Evolutionary conservation across 1,139 yeast genomes (phyloP).

Genomic region (Scheffersomyces cryptocercus): DNA sequence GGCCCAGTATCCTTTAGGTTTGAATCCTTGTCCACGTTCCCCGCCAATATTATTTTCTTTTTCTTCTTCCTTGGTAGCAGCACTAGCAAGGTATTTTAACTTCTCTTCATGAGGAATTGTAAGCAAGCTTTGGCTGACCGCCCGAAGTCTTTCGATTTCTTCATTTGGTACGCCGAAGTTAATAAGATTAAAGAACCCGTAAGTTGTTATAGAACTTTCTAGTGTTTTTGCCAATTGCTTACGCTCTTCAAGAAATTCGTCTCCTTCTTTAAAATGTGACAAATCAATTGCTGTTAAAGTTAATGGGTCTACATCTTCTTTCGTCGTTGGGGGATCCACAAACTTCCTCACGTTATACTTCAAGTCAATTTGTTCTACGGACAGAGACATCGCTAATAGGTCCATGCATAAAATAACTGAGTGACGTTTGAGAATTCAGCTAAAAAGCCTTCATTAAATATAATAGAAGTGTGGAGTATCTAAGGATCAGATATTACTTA

Average conservation of each 20-base stretch:
- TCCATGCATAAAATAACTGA: too few relatives aligned
- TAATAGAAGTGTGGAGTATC: too few relatives aligned
- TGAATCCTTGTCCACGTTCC: slow-evolving; percentile 46
- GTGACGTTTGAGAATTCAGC: too few relatives aligned
- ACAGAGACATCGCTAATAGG: too few relatives aligned
- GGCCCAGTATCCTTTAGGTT: slow-evolving; percentile 46
- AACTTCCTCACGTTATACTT: slow-evolving; percentile 33
- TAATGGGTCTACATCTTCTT: slow-evolving; percentile 4
- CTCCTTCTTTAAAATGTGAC: slow-evolving; percentile 7
- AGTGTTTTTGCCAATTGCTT: slow-evolving; percentile 28
- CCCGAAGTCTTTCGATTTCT: slow-evolving; percentile 27
- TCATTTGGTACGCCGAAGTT: slow-evolving; percentile 34
- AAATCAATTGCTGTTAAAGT: slow-evolving; percentile 8
- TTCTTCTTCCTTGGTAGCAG: slow-evolving; percentile 14
- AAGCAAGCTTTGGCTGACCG: slow-evolving; percentile 35
- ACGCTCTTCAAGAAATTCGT: slow-evolving; percentile 22
- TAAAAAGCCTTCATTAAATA: too few relatives aligned
- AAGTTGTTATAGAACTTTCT: slow-evolving; percentile 35
- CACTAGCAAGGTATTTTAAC: slow-evolving; percentile 36
- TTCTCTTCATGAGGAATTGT: slow-evolving; percentile 42
- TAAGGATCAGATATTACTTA: too few relatives aligned
- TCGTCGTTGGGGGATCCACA: slow-evolving; percentile 20
- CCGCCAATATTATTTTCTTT: slow-evolving; percentile 33
- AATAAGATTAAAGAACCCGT: slow-evolving; percentile 44
- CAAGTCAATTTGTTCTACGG: slow-evolving; percentile 8